Evolutionary conservation across 2,329 filamentous ascomycete genomes (phyloP), one percentile per base, ranked within the genome.

Genomic region (Metarhizium rileyi): DNA sequence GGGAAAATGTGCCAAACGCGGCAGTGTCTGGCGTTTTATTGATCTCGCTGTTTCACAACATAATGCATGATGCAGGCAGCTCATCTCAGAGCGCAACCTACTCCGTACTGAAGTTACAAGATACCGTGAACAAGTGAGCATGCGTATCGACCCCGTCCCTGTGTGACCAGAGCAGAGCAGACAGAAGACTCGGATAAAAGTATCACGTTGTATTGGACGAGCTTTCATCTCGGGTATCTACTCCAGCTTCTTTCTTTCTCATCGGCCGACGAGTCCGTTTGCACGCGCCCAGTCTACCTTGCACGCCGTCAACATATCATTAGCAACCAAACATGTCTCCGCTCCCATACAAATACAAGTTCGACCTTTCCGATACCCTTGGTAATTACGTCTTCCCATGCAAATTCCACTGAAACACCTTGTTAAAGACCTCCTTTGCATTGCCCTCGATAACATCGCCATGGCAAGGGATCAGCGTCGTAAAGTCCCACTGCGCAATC

Each of bases 391-490:
- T 60, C 50, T 59, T 57, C 1, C 59, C 64, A n/a, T 62, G 70
- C 61, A 95, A 64, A 70, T 94, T 87, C 90, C 90, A 96, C 59
- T 78, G 77, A 68, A 95, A 88, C 12, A 94, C 75, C 65, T 86
- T 87, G 59, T 77, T 71, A 56, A 91, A 95, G 16, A 87, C 72
- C 10, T 76, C 77, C 74, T 94, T 95, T 9, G 78, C 90, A 54
- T 73, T 66, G 2, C 71, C 73, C 65, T 93, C 84, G 56, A 97
- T 82, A 16, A 87, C 83, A 69, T 98, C 93, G 8, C 93, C 93
- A 68, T 98, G 93, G 65, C 91, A 97, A 1, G 91, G 90, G 52
- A 98, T 83, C 46, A 97, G 75, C 36, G 83, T 83, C 55, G 84
- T 80, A 63, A 96, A 95, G 51, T 91, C 84, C 91, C 91, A 98